Base-by-base conservation (phyloP, 495 filamentous ascomycete species). In the Penicillium nucicola region DNA sequence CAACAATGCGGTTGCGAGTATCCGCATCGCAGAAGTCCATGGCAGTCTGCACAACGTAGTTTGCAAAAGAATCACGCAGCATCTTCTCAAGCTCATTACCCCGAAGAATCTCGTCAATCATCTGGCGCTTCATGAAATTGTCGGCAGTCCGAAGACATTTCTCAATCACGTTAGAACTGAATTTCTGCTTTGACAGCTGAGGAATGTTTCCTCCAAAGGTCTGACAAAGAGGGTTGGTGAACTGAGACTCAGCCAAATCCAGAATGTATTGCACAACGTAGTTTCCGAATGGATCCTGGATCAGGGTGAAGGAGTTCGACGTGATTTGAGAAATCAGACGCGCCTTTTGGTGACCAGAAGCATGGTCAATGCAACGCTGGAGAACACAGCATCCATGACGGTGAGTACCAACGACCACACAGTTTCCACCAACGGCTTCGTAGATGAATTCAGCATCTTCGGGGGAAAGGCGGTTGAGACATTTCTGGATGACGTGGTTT, bases 401-500 rank as follows among this genome's bases (percentile, higher is more conserved):
- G 63, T 98, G 93, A 50, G 95, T 97, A 45, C 93, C 93, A 42
- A 98, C 93, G 32, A 85, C 83, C 54, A 97, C 80, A 64, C 92
- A 96, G 56, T 92, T 76, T 23, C 70, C 75, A 53, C 90, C 91
- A 55, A 97, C 92, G 45, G 92, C 91, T 52, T 91, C 85, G 60
- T 97, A 97, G 69, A 98, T 97, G 76, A 98, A 98, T 58, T 91
- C 83, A 14, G 93, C 87, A 68, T 97, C 88, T 40, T 81, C 74
- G 0, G 89, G 68, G 47, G 78, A 82, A 5, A 97, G 83, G 58
- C 92, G 92, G 73, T 97, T 98, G 49, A 98, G 81, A 65, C 93
- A 98, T 72, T 97, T 98, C 67, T 98, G 93, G 55, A 98, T 95
- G 52, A 98, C 93, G 64, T 98, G 93, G 55, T 97, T 98, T 62